Base-by-base conservation (phyloP, 2,329 filamentous ascomycete genomes). In the Colletotrichum melonis region DNA sequence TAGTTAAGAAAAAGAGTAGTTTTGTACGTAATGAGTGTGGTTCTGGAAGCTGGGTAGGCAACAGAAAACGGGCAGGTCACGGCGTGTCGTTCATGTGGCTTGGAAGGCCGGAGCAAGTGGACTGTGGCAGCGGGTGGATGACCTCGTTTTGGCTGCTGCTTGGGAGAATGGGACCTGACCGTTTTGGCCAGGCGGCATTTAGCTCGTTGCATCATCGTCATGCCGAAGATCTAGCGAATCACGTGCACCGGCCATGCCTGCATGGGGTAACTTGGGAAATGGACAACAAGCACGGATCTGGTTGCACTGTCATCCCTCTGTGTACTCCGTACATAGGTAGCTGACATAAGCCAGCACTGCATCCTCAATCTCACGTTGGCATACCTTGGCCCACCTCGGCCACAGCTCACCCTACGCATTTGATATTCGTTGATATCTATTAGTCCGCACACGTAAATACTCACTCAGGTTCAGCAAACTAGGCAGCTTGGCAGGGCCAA, bases 101-200 rank as follows among this genome's bases (percentile, higher is more conserved):
- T 70, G 9, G 28, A 54, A 72, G 54, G 26, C 42, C 58, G 26
- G 16, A 66, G 58, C 22, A 67, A 63, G 70, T 54, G 69, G 55
- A 57, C 49, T 64, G 55, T 63, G 26, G 38, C 28, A 24, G 16
- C 8, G 63, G 38, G 32, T 26, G 52, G 62, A 32, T 64, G 59
- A 72, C 69, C 65, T 52, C 28, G 62, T 63, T 49, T 49, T 72
- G 68, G 72, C 63, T 75, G 62, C 49, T 69, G 74, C 72, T 72
- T 73, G 57, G 71, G 58, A 72, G 66, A 57, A 28, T 38, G 42
- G 67, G 74, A 73, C 76, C 75, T 79, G 74, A 78, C 75, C 78
- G 77, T 80, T 77, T 72, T 68, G 52, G 73, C 75, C 67, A 76
- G 76, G 35, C 76, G 71, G 75, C 79, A 58, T 79, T 62, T 69